These are phyloP conservation scores for Phytophthora europaea DNA, from an alignment of 352 stramenopile genomes.

Conservation along the genomic window DNA sequence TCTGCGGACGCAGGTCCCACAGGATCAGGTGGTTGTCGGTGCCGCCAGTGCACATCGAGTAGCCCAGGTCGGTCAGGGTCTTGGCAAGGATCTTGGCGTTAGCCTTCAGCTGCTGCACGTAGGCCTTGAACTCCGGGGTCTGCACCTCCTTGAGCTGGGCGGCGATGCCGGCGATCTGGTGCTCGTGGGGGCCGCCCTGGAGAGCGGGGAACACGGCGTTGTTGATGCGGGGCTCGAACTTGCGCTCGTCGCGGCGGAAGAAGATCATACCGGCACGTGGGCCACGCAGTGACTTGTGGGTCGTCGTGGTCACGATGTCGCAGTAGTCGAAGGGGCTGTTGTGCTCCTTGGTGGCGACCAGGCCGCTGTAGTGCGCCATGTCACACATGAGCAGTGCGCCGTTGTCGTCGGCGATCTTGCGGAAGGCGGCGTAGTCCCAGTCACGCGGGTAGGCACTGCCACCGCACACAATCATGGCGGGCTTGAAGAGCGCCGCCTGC, in stretches of 20 bases:
- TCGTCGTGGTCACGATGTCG: conserved; percentile 99
- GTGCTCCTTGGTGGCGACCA: conserved; percentile 97
- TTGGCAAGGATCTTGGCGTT: conserved; percentile 97
- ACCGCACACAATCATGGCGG: conserved; percentile 97
- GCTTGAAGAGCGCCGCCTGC: conserved; percentile 97
- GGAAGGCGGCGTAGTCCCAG: conserved; percentile 98
- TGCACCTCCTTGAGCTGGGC: conserved; percentile 98
- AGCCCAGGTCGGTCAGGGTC: conserved; percentile 94
- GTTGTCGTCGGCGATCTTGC: conserved; percentile 98
- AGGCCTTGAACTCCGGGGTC: conserved; percentile 98
- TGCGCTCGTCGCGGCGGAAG: conserved; percentile 95
- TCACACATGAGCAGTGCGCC: conserved; percentile 98
- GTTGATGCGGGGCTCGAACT: conserved; percentile 97
- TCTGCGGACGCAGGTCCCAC: conserved; percentile 97
- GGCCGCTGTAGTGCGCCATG: conserved; percentile 99
- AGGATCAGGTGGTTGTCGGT: conserved; percentile 99
- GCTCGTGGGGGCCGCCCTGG: conserved; percentile 98
- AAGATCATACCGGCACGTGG: conserved; percentile 99
- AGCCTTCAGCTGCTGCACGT: conserved; percentile 94
- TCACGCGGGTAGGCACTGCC: conserved; percentile 98
- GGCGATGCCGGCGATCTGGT: conserved; percentile 99
- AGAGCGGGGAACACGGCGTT: conserved; percentile 99
- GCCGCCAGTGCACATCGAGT: conserved; percentile 97
- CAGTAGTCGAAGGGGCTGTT: conserved; percentile 97
- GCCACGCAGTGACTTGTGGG: conserved; percentile 99